Evolutionary conservation across 306 rosid genomes (phyloP), one percentile per base, ranked within the genome.

Genomic region (Myrica gale): DNA sequence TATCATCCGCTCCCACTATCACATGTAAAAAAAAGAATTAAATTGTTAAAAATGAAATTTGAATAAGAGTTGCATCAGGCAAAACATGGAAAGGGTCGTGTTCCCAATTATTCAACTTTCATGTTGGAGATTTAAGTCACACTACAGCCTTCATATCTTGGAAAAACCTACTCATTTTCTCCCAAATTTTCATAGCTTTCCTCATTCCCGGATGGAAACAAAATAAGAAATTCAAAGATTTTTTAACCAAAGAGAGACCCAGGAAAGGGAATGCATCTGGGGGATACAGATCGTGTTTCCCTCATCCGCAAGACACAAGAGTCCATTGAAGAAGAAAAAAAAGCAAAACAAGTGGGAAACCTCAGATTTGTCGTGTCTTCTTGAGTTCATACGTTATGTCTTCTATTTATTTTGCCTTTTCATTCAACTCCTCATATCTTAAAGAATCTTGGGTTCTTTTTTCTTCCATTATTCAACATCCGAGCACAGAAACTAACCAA

Each of bases 1-100:
- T 42, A 65, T 74, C 77, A 86, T 80, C 76, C 76, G 83, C 56
- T 81, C 82, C 82, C 82, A 82, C 79, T 85, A 46, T 68, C 76
- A 79, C 75, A 83, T 51, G 66, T 69, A 48, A 82, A 77, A 58
- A 81, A 53, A 76, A 78, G 51, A 73, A 75, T 69, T 80, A 68
- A 43, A 58, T 65, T 62, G 61, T 45, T 26, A 73, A 47, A 73
- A 69, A 39, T 75, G 72, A 44, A 71, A 79, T 79, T 87, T 48
- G 58, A 76, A 75, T 68, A 51, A 72, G n/a, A 81, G 70, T 39
- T 65, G 12, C 23, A 65, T 65, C 50, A 42, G 50, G 50, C 1
- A 65, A 41, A 16, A 19, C 46, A 0, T 7, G 13, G 41, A 63
- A 16, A 26, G n/a, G 37, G 17, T 15, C 4, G 21, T 65, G 48